Evolutionary conservation across 1,284 basidiomycete species (phyloP).

Genomic region (Agaricales sp.): DNA sequence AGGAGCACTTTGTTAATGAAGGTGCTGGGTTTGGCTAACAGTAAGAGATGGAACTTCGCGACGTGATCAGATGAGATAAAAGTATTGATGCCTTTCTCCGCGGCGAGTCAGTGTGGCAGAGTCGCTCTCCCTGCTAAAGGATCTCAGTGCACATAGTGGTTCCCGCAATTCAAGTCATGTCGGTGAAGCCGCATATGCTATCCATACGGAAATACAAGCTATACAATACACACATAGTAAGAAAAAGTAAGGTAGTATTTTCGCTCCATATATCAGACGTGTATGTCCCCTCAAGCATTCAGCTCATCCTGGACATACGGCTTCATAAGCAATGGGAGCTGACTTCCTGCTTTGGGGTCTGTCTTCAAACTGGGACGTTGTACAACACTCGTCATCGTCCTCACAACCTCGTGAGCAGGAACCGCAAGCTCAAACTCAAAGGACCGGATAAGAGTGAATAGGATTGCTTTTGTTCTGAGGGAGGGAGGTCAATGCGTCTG

Average conservation of each 20-base stretch:
- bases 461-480: slow-evolving; percentile 27
- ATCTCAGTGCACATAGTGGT: no score
- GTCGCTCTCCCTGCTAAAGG: no score
- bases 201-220: no score
- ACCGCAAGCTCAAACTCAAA: slow-evolving; percentile 36
- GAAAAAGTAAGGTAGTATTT: no score
- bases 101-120: neutral
- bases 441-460: slow-evolving; percentile 37
- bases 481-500: neutral
- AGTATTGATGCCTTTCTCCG: neutral
- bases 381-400: neutral
- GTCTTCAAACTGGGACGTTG: neutral
- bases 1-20: neutral
- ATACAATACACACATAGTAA: no score
- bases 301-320: no score
- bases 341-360: neutral
- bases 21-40: neutral
- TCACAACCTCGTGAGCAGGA: slow-evolving; percentile 15
- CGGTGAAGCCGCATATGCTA: no score
- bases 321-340: neutral
- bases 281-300: no score
- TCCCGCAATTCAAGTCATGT: no score
- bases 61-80: neutral
- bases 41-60: neutral
- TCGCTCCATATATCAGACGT: no score